Evolutionary conservation across 352 stramenopile genomes (phyloP), one percentile per base, ranked within the genome.

Genomic region (Ophiocytium majus): DNA sequence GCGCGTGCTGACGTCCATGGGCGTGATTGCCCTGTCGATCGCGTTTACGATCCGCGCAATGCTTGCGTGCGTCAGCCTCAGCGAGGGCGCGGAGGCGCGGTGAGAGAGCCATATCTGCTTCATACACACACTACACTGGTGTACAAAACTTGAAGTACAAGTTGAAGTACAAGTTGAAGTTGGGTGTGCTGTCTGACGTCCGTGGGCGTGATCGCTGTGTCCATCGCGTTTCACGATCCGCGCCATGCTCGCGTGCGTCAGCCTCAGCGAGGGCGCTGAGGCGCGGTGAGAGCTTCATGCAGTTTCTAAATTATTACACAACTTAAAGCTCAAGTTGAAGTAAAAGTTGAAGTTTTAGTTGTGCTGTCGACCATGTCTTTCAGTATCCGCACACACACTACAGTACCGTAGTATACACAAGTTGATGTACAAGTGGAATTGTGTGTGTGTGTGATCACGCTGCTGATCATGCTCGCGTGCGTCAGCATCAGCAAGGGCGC

Each of bases 381-480:
- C 71, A 31, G 85, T 87, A 23, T 86, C 81, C 49, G 5, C 83
- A n/a, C n/a, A n/a, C n/a, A n/a, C n/a, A n/a, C n/a, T n/a, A n/a
- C n/a, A n/a, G n/a, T n/a, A n/a, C n/a, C n/a, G n/a, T n/a, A n/a
- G n/a, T n/a, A n/a, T n/a, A n/a, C n/a, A n/a, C n/a, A n/a, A n/a
- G n/a, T n/a, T n/a, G n/a, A n/a, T n/a, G n/a, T n/a, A n/a, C n/a
- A n/a, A n/a, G n/a, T n/a, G n/a, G n/a, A n/a, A n/a, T n/a, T 9
- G 66, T 50, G 14, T 43, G 63, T 28, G 83, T 88, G 17, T 76
- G 63, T 36, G 19, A 43, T 35, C n/a, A 35, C 83, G 10, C 50
- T 89, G 31, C 43, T 50, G 23, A 50, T 78, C 31, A 89, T 89
- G 86, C 63, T 89, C 23, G 84, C 81, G 36, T 89, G 74, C 74